Evolutionary conservation across 257 asterid genomes (phyloP).

Genomic region (Verbascum thapsus): DNA sequence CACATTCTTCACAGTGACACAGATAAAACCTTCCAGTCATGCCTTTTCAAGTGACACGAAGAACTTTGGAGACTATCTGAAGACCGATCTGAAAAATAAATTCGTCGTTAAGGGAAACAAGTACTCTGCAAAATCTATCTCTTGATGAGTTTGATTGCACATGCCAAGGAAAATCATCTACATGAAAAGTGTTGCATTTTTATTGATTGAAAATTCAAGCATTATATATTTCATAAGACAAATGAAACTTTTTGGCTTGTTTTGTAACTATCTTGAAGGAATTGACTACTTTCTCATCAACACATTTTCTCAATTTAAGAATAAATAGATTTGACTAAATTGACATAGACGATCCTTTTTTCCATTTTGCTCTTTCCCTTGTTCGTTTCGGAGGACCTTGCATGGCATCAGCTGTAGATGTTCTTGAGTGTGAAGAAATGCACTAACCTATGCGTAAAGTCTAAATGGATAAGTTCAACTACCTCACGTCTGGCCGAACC

Average conservation of each 20-base stretch:
- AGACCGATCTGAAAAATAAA: conserved; percentile 12
- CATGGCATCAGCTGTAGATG: conserved; percentile 10
- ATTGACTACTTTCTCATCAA: background rate
- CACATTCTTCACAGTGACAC: conserved; percentile 7
- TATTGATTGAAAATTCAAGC: background rate
- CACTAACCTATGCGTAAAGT: conserved; percentile 1
- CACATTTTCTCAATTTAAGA: background rate
- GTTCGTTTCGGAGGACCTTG: conserved; percentile 2
- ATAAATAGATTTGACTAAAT: background rate
- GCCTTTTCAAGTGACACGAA: background rate
- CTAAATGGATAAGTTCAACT: conserved; percentile 28
- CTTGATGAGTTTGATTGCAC: conserved; percentile 3
- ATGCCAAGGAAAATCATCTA: conserved; percentile 8
- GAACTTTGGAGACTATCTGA: conserved; percentile 3
- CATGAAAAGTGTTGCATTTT: conserved; percentile 8
- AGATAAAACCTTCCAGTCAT: conserved; percentile 2
- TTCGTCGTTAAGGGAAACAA: background rate
- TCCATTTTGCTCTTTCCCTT: conserved; percentile 17
- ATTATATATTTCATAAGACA: background rate
- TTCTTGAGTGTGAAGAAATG: conserved; percentile 13
- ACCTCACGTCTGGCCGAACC: conserved; percentile 97
- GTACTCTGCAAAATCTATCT: background rate
- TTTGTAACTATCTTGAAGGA: conserved; percentile 4
- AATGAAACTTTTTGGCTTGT: conserved; percentile 14
- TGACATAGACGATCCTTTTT: background rate